Conservation (phyloP, 208 protist genomes). For the Trypanosoma caninum region DNA sequence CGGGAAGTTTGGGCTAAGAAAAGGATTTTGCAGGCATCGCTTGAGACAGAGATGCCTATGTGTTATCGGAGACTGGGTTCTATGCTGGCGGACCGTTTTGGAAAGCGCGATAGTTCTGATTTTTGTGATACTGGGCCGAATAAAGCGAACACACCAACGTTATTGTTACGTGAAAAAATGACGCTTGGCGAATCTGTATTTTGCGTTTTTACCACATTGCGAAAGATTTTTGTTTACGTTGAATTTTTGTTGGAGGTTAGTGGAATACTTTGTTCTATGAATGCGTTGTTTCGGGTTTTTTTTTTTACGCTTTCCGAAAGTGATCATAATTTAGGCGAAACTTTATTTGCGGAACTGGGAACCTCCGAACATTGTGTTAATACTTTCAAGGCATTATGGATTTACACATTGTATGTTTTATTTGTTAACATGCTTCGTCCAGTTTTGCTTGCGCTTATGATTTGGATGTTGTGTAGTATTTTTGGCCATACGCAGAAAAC, state of each 20-base stretch:
- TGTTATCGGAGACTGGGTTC: conserved; percentile 39
- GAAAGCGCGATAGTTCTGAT: not conserved
- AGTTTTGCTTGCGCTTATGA: conserved; percentile 8
- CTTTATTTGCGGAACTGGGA: not conserved
- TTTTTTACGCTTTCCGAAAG: conserved; percentile 8
- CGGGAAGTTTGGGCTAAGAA: conserved; percentile 40
- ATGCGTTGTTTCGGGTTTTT: conserved; percentile 12
- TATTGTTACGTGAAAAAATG: not conserved
- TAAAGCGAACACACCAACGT: not conserved
- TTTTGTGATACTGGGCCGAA: not conserved
- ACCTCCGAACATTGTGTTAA: not conserved
- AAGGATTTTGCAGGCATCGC: conserved; percentile 39
- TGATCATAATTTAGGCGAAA: not conserved
- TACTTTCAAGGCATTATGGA: not conserved
- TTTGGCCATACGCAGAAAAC: not conserved
- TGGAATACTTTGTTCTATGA: conserved; percentile 3
- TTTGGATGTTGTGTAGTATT: conserved; percentile 17
- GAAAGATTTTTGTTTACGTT: conserved; percentile 2
- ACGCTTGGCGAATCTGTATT: not conserved
- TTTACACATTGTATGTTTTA: conserved; percentile 1
- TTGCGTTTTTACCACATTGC: not conserved
- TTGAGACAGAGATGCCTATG: conserved; percentile 45
- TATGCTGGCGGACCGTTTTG: conserved; percentile 35
- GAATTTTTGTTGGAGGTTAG: conserved; percentile 19
- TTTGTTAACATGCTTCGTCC: conserved; percentile 19